Evolutionary conservation across 2,329 filamentous ascomycete species (phyloP).

Genomic region (Alternaria novae-zelandiae): DNA sequence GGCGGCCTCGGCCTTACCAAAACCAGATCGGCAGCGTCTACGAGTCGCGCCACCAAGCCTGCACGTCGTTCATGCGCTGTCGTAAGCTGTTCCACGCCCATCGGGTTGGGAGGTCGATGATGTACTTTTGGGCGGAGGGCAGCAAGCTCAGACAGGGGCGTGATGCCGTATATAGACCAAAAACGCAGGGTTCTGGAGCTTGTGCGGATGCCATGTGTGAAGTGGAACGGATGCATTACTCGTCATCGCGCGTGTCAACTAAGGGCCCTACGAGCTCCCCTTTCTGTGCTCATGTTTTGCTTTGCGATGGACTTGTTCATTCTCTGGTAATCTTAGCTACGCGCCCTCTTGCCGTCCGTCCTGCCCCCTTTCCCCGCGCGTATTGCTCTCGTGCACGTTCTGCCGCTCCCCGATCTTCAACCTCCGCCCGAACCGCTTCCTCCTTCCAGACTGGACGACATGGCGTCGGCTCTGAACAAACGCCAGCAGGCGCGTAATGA

Average conservation of each 20-base stretch:
- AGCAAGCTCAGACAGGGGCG: conserved; percentile 19
- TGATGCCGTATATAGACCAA: conserved; percentile 17
- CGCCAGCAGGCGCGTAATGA: conserved; percentile 98
- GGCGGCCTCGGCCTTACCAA: neutral
- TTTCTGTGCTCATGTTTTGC: conserved; percentile 18
- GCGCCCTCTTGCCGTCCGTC: conserved; percentile 17
- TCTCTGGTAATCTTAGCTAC: conserved; percentile 12
- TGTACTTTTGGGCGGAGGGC: neutral
- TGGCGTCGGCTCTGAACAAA: conserved; percentile 84
- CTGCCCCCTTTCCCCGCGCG: conserved; percentile 17
- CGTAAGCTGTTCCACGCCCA: neutral
- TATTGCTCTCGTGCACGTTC: conserved; percentile 26
- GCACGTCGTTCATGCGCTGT: neutral
- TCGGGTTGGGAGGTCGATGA: neutral
- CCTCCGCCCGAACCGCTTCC: conserved; percentile 25
- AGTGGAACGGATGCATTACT: conserved; percentile 26
- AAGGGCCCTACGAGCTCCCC: conserved; percentile 21
- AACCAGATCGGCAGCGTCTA: neutral
- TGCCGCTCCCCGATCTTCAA: conserved; percentile 24
- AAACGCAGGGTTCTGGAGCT: conserved; percentile 25
- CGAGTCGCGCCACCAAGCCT: neutral
- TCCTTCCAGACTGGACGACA: conserved; percentile 47
- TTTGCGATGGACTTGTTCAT: conserved; percentile 24
- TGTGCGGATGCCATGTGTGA: conserved; percentile 26
- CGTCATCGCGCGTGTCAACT: conserved; percentile 25